Conservation (phyloP, 495 filamentous ascomycete genomes). For the Sphaerosporella brunnea region DNA sequence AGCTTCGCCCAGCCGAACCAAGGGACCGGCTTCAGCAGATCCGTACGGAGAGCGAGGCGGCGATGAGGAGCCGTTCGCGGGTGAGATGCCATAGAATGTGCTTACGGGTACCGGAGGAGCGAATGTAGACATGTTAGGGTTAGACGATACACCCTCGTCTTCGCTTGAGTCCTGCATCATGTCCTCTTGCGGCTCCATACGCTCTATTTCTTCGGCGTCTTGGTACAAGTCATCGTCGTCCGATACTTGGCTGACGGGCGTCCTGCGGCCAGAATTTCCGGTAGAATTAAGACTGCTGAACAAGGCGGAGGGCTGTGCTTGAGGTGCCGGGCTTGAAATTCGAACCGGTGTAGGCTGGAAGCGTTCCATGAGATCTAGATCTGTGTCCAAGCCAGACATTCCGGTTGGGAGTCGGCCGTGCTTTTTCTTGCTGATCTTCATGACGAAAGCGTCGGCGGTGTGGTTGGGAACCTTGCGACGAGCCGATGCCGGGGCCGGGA, state of each 20-base stretch:
- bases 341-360: background rate
- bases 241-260: background rate
- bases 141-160: background rate
- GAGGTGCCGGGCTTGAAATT: background rate
- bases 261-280: background rate
- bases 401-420: background rate
- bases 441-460: background rate
- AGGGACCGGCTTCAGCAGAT: slow-evolving; percentile 31
- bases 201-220: background rate
- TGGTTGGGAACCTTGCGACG: background rate
- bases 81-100: slow-evolving; percentile 1
- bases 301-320: background rate
- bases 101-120: background rate
- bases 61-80: slow-evolving; percentile 15
- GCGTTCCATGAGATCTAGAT: background rate
- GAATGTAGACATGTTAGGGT: slow-evolving; percentile 5
- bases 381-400: background rate
- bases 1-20: slow-evolving; percentile 60
- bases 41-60: slow-evolving; percentile 16
- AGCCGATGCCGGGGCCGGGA: background rate
- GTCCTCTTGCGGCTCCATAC: background rate
- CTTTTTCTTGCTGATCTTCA: slow-evolving; percentile 1
- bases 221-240: slow-evolving; percentile 1
- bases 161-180: slow-evolving; percentile 1
- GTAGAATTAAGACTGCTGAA: background rate